phyloP scores from a whole-genome alignment of 495 filamentous ascomycete genomes.

The Xylaria venustula region DNA sequence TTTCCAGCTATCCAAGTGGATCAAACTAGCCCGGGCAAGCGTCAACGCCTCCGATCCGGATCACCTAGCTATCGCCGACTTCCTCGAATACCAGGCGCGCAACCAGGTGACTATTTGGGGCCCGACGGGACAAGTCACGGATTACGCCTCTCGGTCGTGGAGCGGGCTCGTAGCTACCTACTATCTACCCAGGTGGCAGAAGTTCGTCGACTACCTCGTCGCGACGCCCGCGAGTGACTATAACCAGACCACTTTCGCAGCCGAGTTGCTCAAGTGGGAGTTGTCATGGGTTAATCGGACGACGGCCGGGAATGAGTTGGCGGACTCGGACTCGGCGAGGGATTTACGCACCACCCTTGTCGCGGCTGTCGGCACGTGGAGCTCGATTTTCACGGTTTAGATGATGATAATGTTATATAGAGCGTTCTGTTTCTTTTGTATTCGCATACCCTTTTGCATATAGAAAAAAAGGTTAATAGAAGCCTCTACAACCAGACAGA shows the following conservation, averaged over 20 bases:
- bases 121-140: conserved; percentile 47
- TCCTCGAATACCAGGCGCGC: conserved; percentile 51
- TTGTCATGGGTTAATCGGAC: conserved; percentile 38
- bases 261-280: conserved; percentile 37
- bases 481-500: too few relatives aligned
- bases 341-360: not conserved
- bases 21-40: conserved; percentile 39
- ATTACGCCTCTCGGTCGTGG: conserved; percentile 54
- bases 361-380: not conserved
- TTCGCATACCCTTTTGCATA: too few relatives aligned
- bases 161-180: conserved; percentile 48
- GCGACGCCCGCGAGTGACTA: conserved; percentile 29
- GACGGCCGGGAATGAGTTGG: conserved; percentile 19
- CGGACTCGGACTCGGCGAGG: not conserved
- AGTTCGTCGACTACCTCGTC: conserved; percentile 47
- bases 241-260: conserved; percentile 33
- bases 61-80: conserved; percentile 24
- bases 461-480: too few relatives aligned
- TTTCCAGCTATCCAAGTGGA: conserved; percentile 47
- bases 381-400: not conserved
- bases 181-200: conserved; percentile 48
- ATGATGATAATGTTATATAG: too few relatives aligned
- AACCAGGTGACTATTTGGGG: conserved; percentile 58
- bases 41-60: conserved; percentile 23
- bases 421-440: too few relatives aligned